Base-by-base conservation (phyloP, 495 filamentous ascomycete species). In the Tirmania nivea region DNA sequence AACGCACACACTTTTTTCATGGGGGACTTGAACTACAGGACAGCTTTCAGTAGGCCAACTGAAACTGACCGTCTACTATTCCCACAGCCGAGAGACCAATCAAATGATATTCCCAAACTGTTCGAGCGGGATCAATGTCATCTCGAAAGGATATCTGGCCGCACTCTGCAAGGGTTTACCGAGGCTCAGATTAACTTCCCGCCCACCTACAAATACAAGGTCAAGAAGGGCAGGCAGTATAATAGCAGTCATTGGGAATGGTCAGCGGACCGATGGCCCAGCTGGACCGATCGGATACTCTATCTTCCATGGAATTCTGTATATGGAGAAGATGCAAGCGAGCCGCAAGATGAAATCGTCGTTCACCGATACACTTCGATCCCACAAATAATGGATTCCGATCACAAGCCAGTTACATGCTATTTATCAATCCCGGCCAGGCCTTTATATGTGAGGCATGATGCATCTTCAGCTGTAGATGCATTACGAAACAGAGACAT, bases 11-110 rank as follows among this genome's bases (percentile, higher is more conserved):
- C 94, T 21, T 90, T 95, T 65, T 61, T 97, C 35, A 78, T 81
- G 0, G 90, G 90, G 49, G 90, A 97, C 66, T 74, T 97, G 52
- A 97, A 97, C 69, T 97, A 97, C 69, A 83, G 90, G 58, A 87
- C 88, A 10, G 73, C 75, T 8, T 68, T 74, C 60, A 69, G 67
- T 0, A 63, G 72, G 0, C 90, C 90, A 0, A 57, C 63, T 0
- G 66, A 71, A 2, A 59, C 64, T 0, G 75, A 79, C 53, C 59
- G 70, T 25, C 54, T 69, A 7, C 66, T 69, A 0, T 92, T 80
- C 57, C 76, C 81, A 6, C 78, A 83, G 60, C 75, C 77, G 0
- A 61, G 68, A 35, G 71, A 72, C 16, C 39, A 71, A 70, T 52
- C 64, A 71, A 3, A 53, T 14, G 77, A 84, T 61, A 78, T 69